Conservation (phyloP, 805 yeast genomes). For the Schwanniomyces vanrijiae region DNA sequence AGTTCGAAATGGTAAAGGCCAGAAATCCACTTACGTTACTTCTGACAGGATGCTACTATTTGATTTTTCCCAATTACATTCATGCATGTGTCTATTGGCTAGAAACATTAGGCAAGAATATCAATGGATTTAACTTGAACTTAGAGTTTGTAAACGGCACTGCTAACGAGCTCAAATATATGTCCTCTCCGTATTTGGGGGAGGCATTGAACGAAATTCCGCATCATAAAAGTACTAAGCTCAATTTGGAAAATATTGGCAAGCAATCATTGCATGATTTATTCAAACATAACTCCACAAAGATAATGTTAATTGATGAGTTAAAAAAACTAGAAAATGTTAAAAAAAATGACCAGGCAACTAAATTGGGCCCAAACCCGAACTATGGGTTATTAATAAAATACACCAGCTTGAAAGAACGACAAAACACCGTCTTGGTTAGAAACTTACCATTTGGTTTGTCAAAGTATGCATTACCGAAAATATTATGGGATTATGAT, state of each 20-base stretch:
- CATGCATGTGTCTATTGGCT: conserved; percentile 53
- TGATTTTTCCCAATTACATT: conserved; percentile 47
- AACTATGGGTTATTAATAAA: conserved; percentile 13
- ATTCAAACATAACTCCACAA: conserved; percentile 5
- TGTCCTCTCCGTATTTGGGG: conserved; percentile 31
- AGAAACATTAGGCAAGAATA: conserved; percentile 47
- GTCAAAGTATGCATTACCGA: conserved; percentile 32
- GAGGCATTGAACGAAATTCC: conserved; percentile 1
- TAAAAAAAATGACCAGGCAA: background rate
- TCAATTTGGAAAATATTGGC: background rate
- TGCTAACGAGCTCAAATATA: conserved; percentile 19
- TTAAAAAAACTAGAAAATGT: conserved; percentile 2
- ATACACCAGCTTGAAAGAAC: conserved; percentile 16
- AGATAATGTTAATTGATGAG: conserved; percentile 2
- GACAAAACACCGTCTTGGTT: conserved; percentile 35
- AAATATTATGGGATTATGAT: conserved; percentile 51
- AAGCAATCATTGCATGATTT: conserved; percentile 5
- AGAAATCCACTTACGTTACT: conserved; percentile 46
- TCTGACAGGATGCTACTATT: conserved; percentile 50
- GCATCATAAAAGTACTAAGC: conserved; percentile 3
- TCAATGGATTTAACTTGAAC: conserved; percentile 51
- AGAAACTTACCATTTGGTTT: conserved; percentile 49
- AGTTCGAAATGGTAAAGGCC: conserved; percentile 46
- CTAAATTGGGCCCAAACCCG: conserved; percentile 3
- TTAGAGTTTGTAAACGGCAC: conserved; percentile 44